A percentile compares a stretch with the other conserved stretches of the same genome.
Conservation (phyloP, 257 asterid genomes). For the Orobanche coerulescens region DNA sequence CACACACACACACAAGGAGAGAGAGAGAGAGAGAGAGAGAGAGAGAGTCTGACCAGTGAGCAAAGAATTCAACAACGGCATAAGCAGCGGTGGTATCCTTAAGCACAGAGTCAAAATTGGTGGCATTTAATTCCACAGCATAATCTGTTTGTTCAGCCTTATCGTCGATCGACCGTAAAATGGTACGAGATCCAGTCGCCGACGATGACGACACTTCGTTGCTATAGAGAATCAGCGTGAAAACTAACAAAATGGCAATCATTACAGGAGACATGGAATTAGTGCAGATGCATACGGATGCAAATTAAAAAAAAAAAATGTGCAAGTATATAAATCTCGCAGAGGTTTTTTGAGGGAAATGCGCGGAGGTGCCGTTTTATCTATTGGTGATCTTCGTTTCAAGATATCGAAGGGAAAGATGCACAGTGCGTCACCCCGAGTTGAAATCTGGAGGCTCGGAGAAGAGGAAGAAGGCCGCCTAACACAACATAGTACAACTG, state of each 20-base stretch:
- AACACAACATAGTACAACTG: neutral
- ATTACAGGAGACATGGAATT: slow-evolving; percentile 27
- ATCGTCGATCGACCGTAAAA: slow-evolving; percentile 50
- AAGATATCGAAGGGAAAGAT: slow-evolving; percentile 20
- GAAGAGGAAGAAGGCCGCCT: neutral
- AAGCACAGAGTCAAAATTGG: slow-evolving; percentile 60
- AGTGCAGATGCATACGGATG: slow-evolving; percentile 16
- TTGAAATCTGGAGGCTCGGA: slow-evolving; percentile 15
- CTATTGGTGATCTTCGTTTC: slow-evolving; percentile 21
- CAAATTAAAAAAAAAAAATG: too few species aligned
- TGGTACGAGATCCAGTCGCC: slow-evolving; percentile 50
- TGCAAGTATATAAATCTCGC: slow-evolving; percentile 17
- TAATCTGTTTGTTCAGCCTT: slow-evolving; percentile 37
- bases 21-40: neutral
- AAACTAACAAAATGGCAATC: slow-evolving; percentile 26
- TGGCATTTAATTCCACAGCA: slow-evolving; percentile 65
- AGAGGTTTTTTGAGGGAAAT: slow-evolving; percentile 9
- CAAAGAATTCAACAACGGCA: slow-evolving; percentile 83
- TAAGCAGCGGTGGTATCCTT: slow-evolving; percentile 60
- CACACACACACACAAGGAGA: neutral
- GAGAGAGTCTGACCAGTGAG: slow-evolving; percentile 56
- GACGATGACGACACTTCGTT: slow-evolving; percentile 23
- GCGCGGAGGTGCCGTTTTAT: slow-evolving; percentile 15
- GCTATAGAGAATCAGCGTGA: slow-evolving; percentile 26
- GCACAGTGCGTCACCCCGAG: slow-evolving; percentile 8